Percentiles rank a stretch among this genome's conserved stretches.
These are phyloP conservation scores for Metschnikowia reukaufii DNA, from an alignment of 805 yeast genomes.

Conservation along the genomic window DNA sequence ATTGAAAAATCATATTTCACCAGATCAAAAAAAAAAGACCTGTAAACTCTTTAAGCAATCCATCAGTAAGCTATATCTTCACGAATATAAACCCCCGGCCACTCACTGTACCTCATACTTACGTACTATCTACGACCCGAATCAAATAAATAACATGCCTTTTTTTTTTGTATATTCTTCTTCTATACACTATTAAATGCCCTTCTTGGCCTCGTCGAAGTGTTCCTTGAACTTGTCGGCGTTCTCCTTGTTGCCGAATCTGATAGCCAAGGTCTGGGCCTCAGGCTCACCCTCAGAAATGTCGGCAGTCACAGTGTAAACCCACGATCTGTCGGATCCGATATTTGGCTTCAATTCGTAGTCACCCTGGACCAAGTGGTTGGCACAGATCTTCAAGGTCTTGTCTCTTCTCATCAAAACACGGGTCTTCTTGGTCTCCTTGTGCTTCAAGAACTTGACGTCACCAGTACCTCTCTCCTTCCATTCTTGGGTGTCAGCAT, in stretches of 20 bases:
- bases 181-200: slow-evolving; percentile 6
- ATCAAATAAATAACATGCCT: background rate
- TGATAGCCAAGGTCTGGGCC: slow-evolving; percentile 93
- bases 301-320: slow-evolving; percentile 91
- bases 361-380: slow-evolving; percentile 84
- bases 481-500: slow-evolving; percentile 87
- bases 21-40: too few relatives aligned
- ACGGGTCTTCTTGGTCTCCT: slow-evolving; percentile 77
- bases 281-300: slow-evolving; percentile 94
- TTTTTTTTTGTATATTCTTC: background rate
- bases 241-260: slow-evolving; percentile 88
- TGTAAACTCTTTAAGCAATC: too few relatives aligned
- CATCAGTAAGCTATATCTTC: too few relatives aligned
- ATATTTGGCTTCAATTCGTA: slow-evolving; percentile 87
- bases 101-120: too few relatives aligned
- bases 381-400: slow-evolving; percentile 96
- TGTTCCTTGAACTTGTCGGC: slow-evolving; percentile 94
- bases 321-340: slow-evolving; percentile 98
- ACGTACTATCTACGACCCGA: too few relatives aligned
- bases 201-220: slow-evolving; percentile 76
- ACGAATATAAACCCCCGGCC: too few relatives aligned
- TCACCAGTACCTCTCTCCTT: slow-evolving; percentile 99
- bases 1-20: too few relatives aligned
- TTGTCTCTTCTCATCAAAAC: slow-evolving; percentile 98
- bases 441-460: slow-evolving; percentile 91